Evolutionary conservation across 1,284 basidiomycete species (phyloP), one percentile per base, ranked within the genome.

Genomic region (Tremellales sp.): DNA sequence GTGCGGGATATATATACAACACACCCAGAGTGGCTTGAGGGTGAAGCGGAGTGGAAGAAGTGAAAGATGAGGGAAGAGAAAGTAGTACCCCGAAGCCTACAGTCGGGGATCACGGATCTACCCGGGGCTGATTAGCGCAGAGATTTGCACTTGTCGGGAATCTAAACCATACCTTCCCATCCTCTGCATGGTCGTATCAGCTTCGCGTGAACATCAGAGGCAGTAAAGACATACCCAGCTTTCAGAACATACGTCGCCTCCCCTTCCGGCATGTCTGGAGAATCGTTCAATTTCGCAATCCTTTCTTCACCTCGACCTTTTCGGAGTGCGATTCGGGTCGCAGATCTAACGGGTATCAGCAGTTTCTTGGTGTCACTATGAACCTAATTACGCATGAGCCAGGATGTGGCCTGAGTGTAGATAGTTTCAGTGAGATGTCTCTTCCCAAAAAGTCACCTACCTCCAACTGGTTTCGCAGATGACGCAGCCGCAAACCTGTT

Each of bases 241-340:
- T 63, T 60, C 24, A 93, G 77, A 66, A 87, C 88, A 72, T 92
- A 93, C 1, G 87, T 89, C 3, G 89, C 90, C 72, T 93, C 89
- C 58, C 86, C 89, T 73, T 93, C 89, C 7, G 88, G 87, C 58
- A 85, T 80, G 66, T 94, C 91, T 4, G 91, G 91, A 60, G 87
- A 91, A 67, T 95, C 91, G 33, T 91, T 86, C 3, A 95, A 78
- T 67, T 94, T 95, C n/a, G 90, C 90, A 25, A 94, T 88, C 48
- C 91, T 85, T 74, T 95, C 91, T 66, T 94, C 91, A 4, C 87
- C 91, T 37, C 90, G 83, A 54, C 91, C 89, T 86, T 73, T 73
- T 40, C 69, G 58, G n/a, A 71, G 60, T 48, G 64, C 55, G 35
- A 71, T 66, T 16, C 68, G 67, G 13, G 66, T 68, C 0, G 68